Base-by-base conservation (phyloP, 331 rosid species). In the Acacia concinna region DNA sequence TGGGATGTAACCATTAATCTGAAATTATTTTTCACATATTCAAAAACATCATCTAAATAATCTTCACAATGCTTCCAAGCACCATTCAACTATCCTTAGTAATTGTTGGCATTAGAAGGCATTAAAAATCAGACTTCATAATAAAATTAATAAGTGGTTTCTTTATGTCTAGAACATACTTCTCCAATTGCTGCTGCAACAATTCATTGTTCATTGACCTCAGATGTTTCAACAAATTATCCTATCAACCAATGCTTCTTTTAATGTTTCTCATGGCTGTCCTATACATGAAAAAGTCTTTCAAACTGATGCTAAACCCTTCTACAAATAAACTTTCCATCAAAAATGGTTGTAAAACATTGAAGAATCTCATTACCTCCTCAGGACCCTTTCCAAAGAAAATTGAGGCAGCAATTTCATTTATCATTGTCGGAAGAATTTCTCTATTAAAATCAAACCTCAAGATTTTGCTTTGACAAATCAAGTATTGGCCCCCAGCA, bases 281-380 rank as follows among this genome's bases (percentile, higher is more conserved):
- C 79, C 75, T 54, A 14, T 93, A 86, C 65, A 96, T 82, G 73
- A 89, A 84, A 86, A 91, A 96, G 51, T 96, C 99, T 27, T 90
- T 89, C 77, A 96, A 81, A 15, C 96, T 84, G 38, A 96, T 94
- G 76, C 98, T 96, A 81, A 91, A 96, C 43, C 99, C 99, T 71
- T 91, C 93, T 3, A 87, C 72, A 81, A 91, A 93, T 70, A 96
- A 14, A 77, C 86, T 87, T 72, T 96, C 98, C 99, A 93, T 96
- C 90, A 96, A 75, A 88, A 91, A 81, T 35, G 98, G 96, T 81
- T 96, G 99, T 37, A 96, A 30, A 15, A 84, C 73, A 79, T 90
- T 85, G 49, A 93, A 93, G 85, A 93, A 96, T 28, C 51, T 87
- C 37, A 93, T 69, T 37, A 93, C 99, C 79, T 89, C 97, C 66